phyloP scores from a whole-genome alignment of 2,329 filamentous ascomycete species.

The Penicillium sp. region DNA sequence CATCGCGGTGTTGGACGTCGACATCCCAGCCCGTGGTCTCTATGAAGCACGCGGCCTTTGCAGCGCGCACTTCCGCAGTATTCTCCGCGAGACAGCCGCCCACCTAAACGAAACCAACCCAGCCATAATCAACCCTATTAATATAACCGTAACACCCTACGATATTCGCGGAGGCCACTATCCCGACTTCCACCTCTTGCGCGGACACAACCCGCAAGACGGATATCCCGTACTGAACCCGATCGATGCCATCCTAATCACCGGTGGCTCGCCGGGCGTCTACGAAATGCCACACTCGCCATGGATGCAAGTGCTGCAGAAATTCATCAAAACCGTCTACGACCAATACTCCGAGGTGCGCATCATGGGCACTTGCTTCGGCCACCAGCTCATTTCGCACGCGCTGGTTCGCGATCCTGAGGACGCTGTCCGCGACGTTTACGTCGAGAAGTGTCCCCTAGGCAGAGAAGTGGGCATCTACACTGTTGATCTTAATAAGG shows the following conservation, averaged over 20 bases:
- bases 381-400: conserved; percentile 35
- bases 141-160: conserved; percentile 28
- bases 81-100: conserved; percentile 28
- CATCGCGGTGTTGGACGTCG: conserved; percentile 31
- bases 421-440: conserved; percentile 24
- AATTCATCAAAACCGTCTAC: conserved; percentile 33
- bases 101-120: conserved; percentile 23
- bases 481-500: conserved; percentile 23
- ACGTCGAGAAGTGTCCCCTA: conserved; percentile 29
- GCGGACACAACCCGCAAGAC: conserved; percentile 15
- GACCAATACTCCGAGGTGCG: conserved; percentile 32
- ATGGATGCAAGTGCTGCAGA: conserved; percentile 34
- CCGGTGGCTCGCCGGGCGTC: conserved; percentile 34
- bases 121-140: conserved; percentile 17
- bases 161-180: conserved; percentile 32
- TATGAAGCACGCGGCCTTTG: conserved; percentile 31
- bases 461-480: conserved; percentile 28
- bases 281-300: conserved; percentile 32
- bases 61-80: conserved; percentile 31
- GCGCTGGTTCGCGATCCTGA: conserved; percentile 23
- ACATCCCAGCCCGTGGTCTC: conserved; percentile 29
- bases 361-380: conserved; percentile 41
- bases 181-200: conserved; percentile 26
- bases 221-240: conserved; percentile 18
- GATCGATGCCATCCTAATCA: conserved; percentile 38